Base-by-base conservation (phyloP, 2,329 filamentous ascomycete genomes). In the Pleoardoris graminearum region DNA sequence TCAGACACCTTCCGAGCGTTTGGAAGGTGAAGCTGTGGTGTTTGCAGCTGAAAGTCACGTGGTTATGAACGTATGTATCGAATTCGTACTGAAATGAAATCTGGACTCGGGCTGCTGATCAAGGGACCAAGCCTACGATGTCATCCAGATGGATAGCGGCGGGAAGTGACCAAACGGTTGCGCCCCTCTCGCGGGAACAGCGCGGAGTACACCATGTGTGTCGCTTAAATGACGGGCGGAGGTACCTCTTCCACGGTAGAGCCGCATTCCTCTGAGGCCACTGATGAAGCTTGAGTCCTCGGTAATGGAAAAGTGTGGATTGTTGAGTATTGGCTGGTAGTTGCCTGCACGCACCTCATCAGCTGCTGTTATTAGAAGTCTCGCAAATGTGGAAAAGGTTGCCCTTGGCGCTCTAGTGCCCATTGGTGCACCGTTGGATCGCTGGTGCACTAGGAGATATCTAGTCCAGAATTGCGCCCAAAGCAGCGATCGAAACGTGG, bases 401-500 rank as follows among this genome's bases (percentile, higher is more conserved):
- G 7, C 43, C 43, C 12, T 30, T 17, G 43, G 14, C 21, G 29
- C 11, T 25, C 42, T 45, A 45, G 43, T 19, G 30, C 16, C 19
- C 30, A 25, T 27, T 17, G 42, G 25, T 4, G 27, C 21, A 23
- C 19, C 14, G 38, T 16, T 25, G 21, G 16, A 16, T 27, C 22
- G 21, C 21, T 25, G 30, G 43, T 46, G 36, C 43, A 32, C 43
- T 46, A 46, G 43, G 29, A 36, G 17, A 35, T 25, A 21, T 46
- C 3, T n/a, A 17, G 21, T 10, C 11, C 12, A 11, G 30, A 19
- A 32, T 35, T 45, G 14, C 19, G 30, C 30, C 43, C 12, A 46
- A 46, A 30, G 30, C 17, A 35, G n/a, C 7, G 42, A 27, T 22
- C 30, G 36, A 46, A 46, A 46, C 43, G 43, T 46, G 43, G 43